Base-by-base conservation (phyloP, 192 early-diverging fungal genomes). In the Coemansia sp. region DNA sequence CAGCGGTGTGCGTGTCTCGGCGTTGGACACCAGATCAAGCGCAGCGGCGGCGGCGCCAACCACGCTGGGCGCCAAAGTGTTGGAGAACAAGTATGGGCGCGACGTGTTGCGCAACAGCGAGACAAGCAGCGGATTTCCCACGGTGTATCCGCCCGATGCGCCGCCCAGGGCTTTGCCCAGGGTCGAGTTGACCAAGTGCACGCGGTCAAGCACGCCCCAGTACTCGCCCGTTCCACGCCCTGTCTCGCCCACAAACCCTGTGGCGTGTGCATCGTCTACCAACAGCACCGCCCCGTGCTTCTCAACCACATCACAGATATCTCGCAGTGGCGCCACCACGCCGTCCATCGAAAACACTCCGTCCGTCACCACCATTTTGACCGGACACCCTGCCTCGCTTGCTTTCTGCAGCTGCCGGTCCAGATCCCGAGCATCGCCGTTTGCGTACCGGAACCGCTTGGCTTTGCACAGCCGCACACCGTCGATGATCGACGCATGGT, bases 231-330 rank as follows among this genome's bases (percentile, higher is more conserved):
- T 82, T 38, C 91, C 91, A 9, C 85, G 76, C 1, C 91, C 91
- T 7, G 77, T 80, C 10, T 75, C 48, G 7, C 91, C 91, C 25
- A 92, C 62, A 38, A 87, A 84, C 4, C 91, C 91, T 22, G 90
- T 82, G 8, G 88, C 88, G 25, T 88, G 82, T n/a, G 80, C 83
- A 49, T 92, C 91, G 60, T 92, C 91, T 14, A 92, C 79, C 66
- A 92, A 83, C 52, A 91, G 77, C 5, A 90, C 75, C 60, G 86
- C 90, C 61, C 85, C 83, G 77, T 91, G 89, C 64, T 85, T 74
- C 38, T 90, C 82, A 53, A 87, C 90, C 50, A 92, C 74, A 22
- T 86, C 89, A 49, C 88, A 77, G 63, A 92, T 71, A 11, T 83
- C 67, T 3, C 83, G 82, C 9, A 92, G 82, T 22, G 87, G 84